Percentiles rank a stretch among this genome's conserved stretches.
These are phyloP conservation scores for Skeletonema potamos DNA, from an alignment of 108 stramenopile species.

Conservation along the genomic window DNA sequence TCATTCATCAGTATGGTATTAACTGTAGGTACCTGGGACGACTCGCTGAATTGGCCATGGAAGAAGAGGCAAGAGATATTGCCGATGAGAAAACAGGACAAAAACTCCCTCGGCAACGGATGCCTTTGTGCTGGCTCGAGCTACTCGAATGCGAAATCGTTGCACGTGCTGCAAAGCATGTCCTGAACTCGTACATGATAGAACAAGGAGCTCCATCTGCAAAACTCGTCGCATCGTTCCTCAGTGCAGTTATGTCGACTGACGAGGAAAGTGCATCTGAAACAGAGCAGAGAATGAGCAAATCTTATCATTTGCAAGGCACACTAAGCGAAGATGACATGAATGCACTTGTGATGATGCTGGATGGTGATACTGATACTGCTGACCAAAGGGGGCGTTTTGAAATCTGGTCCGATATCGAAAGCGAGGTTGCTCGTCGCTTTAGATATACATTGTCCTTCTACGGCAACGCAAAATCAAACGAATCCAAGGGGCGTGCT, in stretches of 20 bases:
- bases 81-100: constrained; percentile 49
- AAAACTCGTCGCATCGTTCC: constrained; percentile 79
- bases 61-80: constrained; percentile 76
- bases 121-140: constrained; percentile 93
- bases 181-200: constrained; percentile 72
- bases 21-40: constrained; percentile 96
- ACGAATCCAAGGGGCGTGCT: constrained; percentile 32
- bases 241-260: constrained; percentile 83
- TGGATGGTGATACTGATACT: constrained; percentile 38
- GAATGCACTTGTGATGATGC: constrained; percentile 43
- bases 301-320: constrained; percentile 27
- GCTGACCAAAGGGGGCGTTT: constrained; percentile 36
- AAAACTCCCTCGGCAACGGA: constrained; percentile 53
- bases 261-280: constrained; percentile 84
- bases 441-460: constrained; percentile 71
- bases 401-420: constrained; percentile 81
- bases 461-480: constrained; percentile 54
- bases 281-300: constrained; percentile 46
- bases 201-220: constrained; percentile 72
- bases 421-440: constrained; percentile 69
- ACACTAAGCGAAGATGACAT: constrained; percentile 50
- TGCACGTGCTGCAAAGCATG: constrained; percentile 90
- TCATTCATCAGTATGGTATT: constrained; percentile 89
- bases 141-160: constrained; percentile 97
- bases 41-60: constrained; percentile 75